Evolutionary conservation across 352 stramenopile genomes (phyloP), one percentile per base, ranked within the genome.

Genomic region (Blastocystis sp.): DNA sequence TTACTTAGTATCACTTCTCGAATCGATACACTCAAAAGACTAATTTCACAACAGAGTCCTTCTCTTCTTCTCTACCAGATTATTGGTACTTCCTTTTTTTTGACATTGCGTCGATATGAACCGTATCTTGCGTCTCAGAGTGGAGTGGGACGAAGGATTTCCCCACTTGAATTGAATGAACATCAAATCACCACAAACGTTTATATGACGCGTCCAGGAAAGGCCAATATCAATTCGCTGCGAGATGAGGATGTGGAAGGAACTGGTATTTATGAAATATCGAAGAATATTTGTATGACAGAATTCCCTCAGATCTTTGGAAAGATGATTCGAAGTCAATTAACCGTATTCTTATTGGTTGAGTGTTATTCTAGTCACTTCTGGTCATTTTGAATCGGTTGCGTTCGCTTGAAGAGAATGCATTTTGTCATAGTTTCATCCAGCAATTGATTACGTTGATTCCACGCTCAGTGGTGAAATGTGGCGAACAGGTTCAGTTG

Each of bases 221-320:
- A 16, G 0, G 71, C 46, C 0, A 56, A 65, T 27, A 7, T 46
- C 42, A 83, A 83, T 39, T 83, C 71, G 14, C 5, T 12, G 9
- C 19, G 35, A 9, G 24, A 19, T 1, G 71, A 83, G n/a, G 71
- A 83, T 37, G 32, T 57, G 12, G 71, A 83, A 27, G 29, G 16
- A n/a, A 65, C 65, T 27, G 71, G 71, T 4, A 14, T 83, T 9
- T 83, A 66, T 29, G 42, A 19, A 9, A 63, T 83, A 21, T 24
- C 65, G 12, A 14, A 37, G 27, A 9, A 29, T 21, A 46, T 43
- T n/a, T 14, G 46, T n/a, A 32, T 12, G 14, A 5, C 21, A 19
- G 71, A 66, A 11, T 35, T 24, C 3, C 14, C 49, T 27, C 9
- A 29, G 9, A 29, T 83, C 7, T 29, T 83, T 16, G 21, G 32